Evolutionary conservation across 2,329 filamentous ascomycete species (phyloP), one percentile per base, ranked within the genome.

Genomic region (Ophidiomyces ophidiicola): DNA sequence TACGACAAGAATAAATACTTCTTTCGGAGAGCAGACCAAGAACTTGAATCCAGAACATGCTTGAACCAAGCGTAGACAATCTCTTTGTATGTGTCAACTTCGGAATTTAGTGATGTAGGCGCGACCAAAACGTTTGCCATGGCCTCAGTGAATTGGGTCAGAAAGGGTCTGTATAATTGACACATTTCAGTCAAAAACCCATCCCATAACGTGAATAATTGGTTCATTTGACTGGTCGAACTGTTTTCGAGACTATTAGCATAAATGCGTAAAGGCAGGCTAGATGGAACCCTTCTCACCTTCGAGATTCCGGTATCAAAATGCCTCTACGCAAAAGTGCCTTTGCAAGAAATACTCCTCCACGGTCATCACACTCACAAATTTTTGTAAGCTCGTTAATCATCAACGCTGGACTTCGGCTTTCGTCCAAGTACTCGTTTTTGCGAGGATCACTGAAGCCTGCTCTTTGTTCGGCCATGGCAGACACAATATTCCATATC

Each of bases 21-120:
- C 19, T 43, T 48, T 24, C 53, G 49, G 21, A 52, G 45, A 20
- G 46, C 46, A 7, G 48, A 47, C 64, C 63, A 69, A 2, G 52
- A 48, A 2, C 53, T 33, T 6, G 59, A 59, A 4, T 52, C 52
- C 17, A 70, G 47, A 6, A 74, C 55, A 48, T 72, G 67, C 6
- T 61, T 46, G 17, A 70, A 47, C 71, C 71, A 75, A 24, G 62
- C 52, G 44, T 59, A 66, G 24, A 67, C 39, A 2, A 59, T 66
- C 52, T 73, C 66, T 23, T 52, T 52, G 4, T 50, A 46, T 0
- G 58, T 49, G 44, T 62, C 51, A 19, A 45, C 31, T 18, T 54
- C 26, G 49, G 19, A 44, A 20, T 41, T 50, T 40, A 25, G 46
- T 28, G 19, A 40, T 23, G 48, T 41, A 33, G 52, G 50, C 2